Conservation (phyloP, 1,284 basidiomycete species). For the Tilletia indica region DNA sequence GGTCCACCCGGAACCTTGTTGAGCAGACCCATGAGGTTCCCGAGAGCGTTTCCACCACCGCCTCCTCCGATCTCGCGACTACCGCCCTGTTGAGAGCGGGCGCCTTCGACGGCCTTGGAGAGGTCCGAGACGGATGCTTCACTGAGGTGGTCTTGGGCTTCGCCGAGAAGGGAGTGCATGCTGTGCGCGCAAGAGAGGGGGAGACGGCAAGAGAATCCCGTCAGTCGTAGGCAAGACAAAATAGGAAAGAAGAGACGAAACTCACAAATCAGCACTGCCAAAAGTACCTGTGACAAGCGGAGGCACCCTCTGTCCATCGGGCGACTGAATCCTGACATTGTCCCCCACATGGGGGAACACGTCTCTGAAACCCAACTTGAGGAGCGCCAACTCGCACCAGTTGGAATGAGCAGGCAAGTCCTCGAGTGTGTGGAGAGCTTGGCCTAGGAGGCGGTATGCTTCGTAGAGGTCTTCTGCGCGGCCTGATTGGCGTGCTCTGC, state of each 20-base stretch:
- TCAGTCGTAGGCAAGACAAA: not conserved
- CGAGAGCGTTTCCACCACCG: too few species aligned
- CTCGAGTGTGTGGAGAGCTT: slow-evolving; percentile 71
- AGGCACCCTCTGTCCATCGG: slow-evolving; percentile 72
- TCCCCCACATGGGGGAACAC: slow-evolving; percentile 90
- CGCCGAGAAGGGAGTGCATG: slow-evolving; percentile 57
- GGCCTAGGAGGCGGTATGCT: slow-evolving; percentile 50
- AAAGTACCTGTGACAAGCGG: slow-evolving; percentile 87
- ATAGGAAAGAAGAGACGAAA: not conserved
- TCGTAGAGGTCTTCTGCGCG: slow-evolving; percentile 72
- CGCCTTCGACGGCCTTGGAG: slow-evolving; percentile 71
- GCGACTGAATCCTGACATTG: slow-evolving; percentile 71
- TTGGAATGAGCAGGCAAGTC: slow-evolving; percentile 79
- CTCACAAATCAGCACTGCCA: slow-evolving; percentile 74
- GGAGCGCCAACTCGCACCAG: slow-evolving; percentile 62
- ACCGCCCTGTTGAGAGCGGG: slow-evolving; percentile 34
- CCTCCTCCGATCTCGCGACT: slow-evolving; percentile 40
- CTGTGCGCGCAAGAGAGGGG: not conserved
- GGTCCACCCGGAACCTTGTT: too few species aligned
- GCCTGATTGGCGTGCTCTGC: slow-evolving; percentile 62
- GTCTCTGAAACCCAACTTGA: slow-evolving; percentile 70
- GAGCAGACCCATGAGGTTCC: too few species aligned
- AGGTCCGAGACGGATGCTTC: slow-evolving; percentile 85
- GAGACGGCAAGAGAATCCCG: too few species aligned
- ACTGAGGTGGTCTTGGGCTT: slow-evolving; percentile 63